These are phyloP conservation scores for Metschnikowia arizonensis DNA, from an alignment of 805 yeast genomes.

Conservation along the genomic window DNA sequence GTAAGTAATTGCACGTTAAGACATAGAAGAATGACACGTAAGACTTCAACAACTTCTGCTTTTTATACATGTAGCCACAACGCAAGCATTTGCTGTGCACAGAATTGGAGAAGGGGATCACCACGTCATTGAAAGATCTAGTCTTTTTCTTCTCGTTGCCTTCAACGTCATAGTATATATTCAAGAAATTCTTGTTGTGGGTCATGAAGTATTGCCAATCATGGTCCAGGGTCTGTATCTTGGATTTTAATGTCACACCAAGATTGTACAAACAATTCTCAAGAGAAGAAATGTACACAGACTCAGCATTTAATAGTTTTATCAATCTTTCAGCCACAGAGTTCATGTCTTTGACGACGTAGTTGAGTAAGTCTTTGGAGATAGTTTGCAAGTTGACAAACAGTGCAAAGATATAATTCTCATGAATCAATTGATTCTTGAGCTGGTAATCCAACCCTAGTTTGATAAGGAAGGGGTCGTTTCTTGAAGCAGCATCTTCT, in stretches of 20 bases:
- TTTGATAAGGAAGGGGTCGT: conserved; percentile 42
- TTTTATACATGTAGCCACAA: conserved; percentile 39
- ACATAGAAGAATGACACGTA: conserved; percentile 36
- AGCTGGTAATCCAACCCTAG: conserved; percentile 38
- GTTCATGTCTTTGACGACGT: conserved; percentile 36
- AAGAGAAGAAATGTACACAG: conserved; percentile 17
- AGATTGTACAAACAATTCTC: conserved; percentile 19
- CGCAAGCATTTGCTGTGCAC: conserved; percentile 39
- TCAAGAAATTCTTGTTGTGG: conserved; percentile 27
- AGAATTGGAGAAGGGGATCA: conserved; percentile 33
- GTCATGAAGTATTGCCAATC: conserved; percentile 41
- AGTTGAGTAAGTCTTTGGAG: conserved; percentile 34
- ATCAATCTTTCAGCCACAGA: conserved; percentile 32
- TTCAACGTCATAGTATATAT: conserved; percentile 19
- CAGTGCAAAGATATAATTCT: conserved; percentile 40
- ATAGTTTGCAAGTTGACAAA: conserved; percentile 40
- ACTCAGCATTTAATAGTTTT: conserved; percentile 24
- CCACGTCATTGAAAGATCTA: conserved; percentile 22
- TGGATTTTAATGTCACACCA: conserved; percentile 24
- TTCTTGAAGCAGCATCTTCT: conserved; percentile 26
- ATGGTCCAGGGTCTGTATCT: conserved; percentile 22
- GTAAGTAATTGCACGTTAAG: conserved; percentile 41
- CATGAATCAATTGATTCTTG: conserved; percentile 38
- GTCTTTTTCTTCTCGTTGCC: conserved; percentile 18
- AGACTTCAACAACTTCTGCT: conserved; percentile 38